Base-by-base conservation (phyloP, 495 filamentous ascomycete species). In the Penicillium arizonense region DNA sequence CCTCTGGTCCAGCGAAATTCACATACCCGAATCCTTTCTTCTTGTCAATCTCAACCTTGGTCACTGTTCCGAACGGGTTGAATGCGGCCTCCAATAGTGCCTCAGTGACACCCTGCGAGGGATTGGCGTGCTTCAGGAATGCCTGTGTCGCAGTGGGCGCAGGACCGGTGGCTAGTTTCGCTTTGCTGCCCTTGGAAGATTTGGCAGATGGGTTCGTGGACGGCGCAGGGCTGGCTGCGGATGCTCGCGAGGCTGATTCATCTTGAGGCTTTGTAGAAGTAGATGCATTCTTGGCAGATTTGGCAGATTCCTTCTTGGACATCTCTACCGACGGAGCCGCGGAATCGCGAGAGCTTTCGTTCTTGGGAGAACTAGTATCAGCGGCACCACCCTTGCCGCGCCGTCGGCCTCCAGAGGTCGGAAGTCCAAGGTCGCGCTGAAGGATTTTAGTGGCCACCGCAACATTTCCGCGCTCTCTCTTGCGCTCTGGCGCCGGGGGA, bases 81-180 rank as follows among this genome's bases (percentile, higher is more conserved):
- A 97, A 83, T 7, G 89, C 84, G 54, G 84, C 77, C 53, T 86
- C 82, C 4, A 97, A 79, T 0, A 89, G 67, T 0, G 83, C 72
- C 57, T 96, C 91, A 0, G 90, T 96, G 35, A 97, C 87, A 14
- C 91, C 91, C 66, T 96, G 91, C 1, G 90, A 91, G 16, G 89
- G 83, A 65, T 94, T 95, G 47, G 91, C 91, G 59, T 96, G 91
- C 63, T 96, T 96, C 59, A 96, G 77, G 64, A 96, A 97, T n/a
- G 89, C 91, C 63, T 89, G 86, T 2, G 83, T 88, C 5, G 86
- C 82, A 4, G 82, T 82, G 8, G 83, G 64, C 23, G 77, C 45
- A 7, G 74, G 59, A 21, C 62, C 46, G 8, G 66, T 49, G 12
- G 68, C 26, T 12, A 55, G 65, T 64, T 55, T 82, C 54, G 62